Conservation (phyloP, 768 basidiomycete genomes). For the Collybiopsis luxurians region DNA sequence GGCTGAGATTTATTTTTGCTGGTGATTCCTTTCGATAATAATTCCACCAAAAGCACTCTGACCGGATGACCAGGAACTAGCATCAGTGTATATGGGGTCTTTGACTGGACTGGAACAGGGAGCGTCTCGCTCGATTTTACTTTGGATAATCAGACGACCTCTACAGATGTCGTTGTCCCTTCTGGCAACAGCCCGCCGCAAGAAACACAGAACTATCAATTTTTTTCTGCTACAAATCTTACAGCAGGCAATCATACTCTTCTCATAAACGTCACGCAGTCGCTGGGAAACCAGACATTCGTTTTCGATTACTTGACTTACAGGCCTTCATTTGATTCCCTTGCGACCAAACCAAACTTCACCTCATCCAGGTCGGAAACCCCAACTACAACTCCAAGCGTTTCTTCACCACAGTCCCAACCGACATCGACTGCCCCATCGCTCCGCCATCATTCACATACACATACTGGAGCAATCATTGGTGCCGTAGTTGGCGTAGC, state of each 20-base stretch:
- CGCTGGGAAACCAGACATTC: slow-evolving; percentile 2
- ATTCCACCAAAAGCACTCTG: no score
- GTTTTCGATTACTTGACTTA: slow-evolving; percentile 5
- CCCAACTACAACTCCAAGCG: neutral
- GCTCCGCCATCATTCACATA: neutral
- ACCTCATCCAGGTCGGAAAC: neutral
- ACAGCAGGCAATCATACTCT: no score
- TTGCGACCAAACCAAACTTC: slow-evolving; percentile 7
- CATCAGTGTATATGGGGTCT: no score
- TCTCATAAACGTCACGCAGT: neutral
- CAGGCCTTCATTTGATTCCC: neutral
- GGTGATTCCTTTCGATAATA: neutral
- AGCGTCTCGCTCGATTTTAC: neutral
- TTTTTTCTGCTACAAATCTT: no score
- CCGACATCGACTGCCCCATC: neutral
- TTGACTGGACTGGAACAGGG: no score
- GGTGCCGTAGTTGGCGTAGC: neutral
- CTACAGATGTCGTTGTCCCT: neutral
- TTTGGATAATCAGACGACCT: neutral
- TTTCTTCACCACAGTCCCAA: neutral
- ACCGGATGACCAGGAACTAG: neutral
- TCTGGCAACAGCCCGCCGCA: neutral
- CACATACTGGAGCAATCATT: neutral
- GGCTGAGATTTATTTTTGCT: no score
- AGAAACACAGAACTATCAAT: neutral